Evolutionary conservation across 2,329 filamentous ascomycete species (phyloP).

Genomic region (Colletotrichum phormii): DNA sequence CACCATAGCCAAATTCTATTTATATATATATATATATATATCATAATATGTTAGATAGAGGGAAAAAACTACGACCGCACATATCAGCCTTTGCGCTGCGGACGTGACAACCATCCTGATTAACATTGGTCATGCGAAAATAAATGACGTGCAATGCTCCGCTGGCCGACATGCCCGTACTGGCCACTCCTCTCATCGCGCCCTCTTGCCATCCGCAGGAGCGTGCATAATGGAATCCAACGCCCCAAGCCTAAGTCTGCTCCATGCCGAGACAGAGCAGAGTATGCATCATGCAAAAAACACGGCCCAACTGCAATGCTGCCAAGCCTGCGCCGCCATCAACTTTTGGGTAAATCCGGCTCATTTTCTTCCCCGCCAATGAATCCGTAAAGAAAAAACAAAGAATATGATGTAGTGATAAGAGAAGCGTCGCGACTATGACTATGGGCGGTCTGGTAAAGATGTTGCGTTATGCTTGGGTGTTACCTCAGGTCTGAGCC

Average conservation of each 20-base stretch:
- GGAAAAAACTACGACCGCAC: background rate
- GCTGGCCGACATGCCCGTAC: background rate
- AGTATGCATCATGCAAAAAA: background rate
- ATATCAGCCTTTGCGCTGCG: background rate
- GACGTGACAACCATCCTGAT: background rate
- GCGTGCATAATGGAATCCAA: slow-evolving; percentile 16
- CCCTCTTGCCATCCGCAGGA: background rate
- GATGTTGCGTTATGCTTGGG: background rate
- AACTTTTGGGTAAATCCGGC: background rate
- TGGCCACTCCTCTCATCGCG: background rate
- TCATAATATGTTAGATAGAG: background rate
- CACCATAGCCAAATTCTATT: slow-evolving; percentile 5
- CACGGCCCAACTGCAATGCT: background rate
- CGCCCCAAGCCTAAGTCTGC: slow-evolving; percentile 5
- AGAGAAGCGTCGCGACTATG: background rate
- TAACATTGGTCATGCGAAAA: background rate
- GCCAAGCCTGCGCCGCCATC: background rate
- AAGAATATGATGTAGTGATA: background rate
- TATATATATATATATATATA: background rate
- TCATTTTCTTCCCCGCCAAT: background rate
- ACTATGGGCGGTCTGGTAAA: background rate
- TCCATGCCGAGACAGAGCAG: background rate
- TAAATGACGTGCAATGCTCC: slow-evolving; percentile 7
- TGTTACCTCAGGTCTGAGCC: background rate
- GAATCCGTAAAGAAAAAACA: background rate